Percentiles rank a stretch among this genome's conserved stretches.
phyloP scores from a whole-genome alignment of 495 filamentous ascomycete genomes.

The Lindgomyces ingoldianus region DNA sequence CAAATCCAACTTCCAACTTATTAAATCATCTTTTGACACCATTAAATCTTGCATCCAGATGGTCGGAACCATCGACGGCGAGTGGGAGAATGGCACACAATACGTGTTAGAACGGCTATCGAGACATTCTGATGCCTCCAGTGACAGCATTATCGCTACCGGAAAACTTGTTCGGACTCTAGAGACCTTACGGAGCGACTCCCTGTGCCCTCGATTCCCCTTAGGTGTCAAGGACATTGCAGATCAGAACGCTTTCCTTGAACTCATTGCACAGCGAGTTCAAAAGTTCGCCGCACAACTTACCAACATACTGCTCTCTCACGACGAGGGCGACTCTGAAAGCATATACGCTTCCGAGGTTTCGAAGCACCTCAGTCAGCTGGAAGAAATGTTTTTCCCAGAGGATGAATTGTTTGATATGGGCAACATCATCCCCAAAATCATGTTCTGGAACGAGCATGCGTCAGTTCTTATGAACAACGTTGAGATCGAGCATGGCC shows the following conservation, averaged over 20 bases:
- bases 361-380: background rate
- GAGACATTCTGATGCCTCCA: background rate
- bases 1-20: conserved; percentile 6
- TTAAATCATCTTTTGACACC: conserved; percentile 2
- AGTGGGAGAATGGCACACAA: background rate
- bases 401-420: background rate
- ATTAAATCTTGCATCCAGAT: background rate
- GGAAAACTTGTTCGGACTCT: conserved; percentile 12
- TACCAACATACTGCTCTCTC: background rate
- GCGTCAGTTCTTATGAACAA: conserved; percentile 76
- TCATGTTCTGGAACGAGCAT: conserved; percentile 67
- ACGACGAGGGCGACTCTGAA: background rate
- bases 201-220: conserved; percentile 14
- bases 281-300: conserved; percentile 12
- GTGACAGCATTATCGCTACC: background rate
- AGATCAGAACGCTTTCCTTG: background rate
- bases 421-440: conserved; percentile 63
- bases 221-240: conserved; percentile 1
- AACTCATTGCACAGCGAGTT: background rate
- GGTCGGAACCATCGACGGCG: background rate
- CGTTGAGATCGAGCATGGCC: conserved; percentile 76
- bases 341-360: background rate
- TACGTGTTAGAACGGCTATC: conserved; percentile 10
- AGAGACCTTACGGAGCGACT: conserved; percentile 5
- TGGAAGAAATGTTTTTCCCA: background rate